Evolutionary conservation across 1,284 basidiomycete species (phyloP).

Genomic region (Irpex lacteus): DNA sequence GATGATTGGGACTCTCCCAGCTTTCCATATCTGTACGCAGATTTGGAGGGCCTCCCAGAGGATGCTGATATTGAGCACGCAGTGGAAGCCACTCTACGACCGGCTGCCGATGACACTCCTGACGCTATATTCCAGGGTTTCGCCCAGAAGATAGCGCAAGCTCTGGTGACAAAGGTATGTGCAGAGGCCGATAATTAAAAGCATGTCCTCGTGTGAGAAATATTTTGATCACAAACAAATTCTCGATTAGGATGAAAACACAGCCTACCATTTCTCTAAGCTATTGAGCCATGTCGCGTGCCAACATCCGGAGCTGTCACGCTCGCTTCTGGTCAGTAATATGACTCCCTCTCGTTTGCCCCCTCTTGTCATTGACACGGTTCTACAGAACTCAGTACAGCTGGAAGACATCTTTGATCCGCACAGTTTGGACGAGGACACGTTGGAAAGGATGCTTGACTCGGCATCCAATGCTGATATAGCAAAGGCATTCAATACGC

Average conservation of each 20-base stretch:
- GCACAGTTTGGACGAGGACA: constrained; percentile 50
- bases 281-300: constrained; percentile 60
- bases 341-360: not conserved
- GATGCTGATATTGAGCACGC: constrained; percentile 55
- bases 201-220: too few relatives aligned
- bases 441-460: constrained; percentile 52
- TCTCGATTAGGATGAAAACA: constrained; percentile 42
- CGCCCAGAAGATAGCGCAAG: constrained; percentile 48
- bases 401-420: constrained; percentile 51
- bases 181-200: not conserved
- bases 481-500: constrained; percentile 41
- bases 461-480: constrained; percentile 64
- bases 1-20: constrained; percentile 74
- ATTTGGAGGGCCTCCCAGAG: constrained; percentile 44
- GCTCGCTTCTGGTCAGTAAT: constrained; percentile 39
- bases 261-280: constrained; percentile 57
- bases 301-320: constrained; percentile 49
- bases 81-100: constrained; percentile 47
- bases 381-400: constrained; percentile 51
- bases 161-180: constrained; percentile 51
- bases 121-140: constrained; percentile 49
- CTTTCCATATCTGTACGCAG: constrained; percentile 67
- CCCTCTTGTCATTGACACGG: not conserved
- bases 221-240: too few relatives aligned
- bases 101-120: constrained; percentile 51